A percentile compares a stretch with the other conserved stretches of the same genome.
phyloP scores from a whole-genome alignment of 1,284 basidiomycete species.

The Violaceomyces palustris region DNA sequence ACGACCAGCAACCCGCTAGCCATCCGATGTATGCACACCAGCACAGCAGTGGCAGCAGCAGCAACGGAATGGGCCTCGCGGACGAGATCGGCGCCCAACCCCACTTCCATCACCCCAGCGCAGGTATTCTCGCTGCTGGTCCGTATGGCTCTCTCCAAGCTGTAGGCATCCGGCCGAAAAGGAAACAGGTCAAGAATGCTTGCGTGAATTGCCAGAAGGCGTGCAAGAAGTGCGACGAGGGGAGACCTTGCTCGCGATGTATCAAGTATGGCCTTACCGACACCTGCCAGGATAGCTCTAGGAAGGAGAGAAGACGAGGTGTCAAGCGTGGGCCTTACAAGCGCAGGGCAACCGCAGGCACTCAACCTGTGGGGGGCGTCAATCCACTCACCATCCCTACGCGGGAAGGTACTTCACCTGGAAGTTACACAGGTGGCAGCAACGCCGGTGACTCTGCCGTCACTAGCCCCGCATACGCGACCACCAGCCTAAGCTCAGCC shows the following conservation, averaged over 20 bases:
- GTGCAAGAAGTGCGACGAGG: constrained; percentile 85
- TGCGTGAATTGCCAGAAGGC: constrained; percentile 83
- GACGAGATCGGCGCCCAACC: constrained; percentile 13
- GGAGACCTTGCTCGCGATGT: constrained; percentile 75
- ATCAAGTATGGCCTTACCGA: constrained; percentile 76
- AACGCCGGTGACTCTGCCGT: too few species aligned
- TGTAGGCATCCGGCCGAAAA: constrained; percentile 57
- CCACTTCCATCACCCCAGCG: constrained; percentile 17
- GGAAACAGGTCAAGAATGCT: constrained; percentile 82
- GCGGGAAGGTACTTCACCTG: neutral
- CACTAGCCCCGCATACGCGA: too few species aligned
- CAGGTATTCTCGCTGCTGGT: constrained; percentile 13
- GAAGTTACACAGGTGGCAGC: too few species aligned
- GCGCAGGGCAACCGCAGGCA: constrained; percentile 57
- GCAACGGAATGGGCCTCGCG: constrained; percentile 27
- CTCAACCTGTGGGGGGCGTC: too few species aligned
- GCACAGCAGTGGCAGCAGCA: too few species aligned
- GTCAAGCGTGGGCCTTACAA: constrained; percentile 85
- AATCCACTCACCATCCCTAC: too few species aligned
- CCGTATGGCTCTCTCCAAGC: constrained; percentile 15
- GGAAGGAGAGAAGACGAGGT: constrained; percentile 78
- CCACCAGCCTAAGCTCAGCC: too few species aligned
- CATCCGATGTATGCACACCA: constrained; percentile 11
- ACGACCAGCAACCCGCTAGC: neutral
- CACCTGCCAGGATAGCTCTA: constrained; percentile 72